Percentiles rank a stretch among this genome's conserved stretches.
Conservation (phyloP, 2,329 filamentous ascomycete genomes). For the Aspergillus sp. region DNA sequence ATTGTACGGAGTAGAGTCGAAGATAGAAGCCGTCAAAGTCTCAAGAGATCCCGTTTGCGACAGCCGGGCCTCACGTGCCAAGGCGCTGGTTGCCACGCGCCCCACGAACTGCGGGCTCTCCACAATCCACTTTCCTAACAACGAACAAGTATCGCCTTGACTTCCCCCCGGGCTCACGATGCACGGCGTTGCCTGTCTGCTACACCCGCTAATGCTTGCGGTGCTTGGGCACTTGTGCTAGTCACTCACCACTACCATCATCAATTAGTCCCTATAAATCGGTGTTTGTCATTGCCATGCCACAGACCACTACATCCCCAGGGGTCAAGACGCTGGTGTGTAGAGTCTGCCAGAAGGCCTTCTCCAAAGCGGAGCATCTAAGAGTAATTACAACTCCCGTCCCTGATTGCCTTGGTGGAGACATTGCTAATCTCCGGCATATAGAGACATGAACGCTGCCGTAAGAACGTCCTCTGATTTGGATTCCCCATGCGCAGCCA, state of each 20-base stretch:
- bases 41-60: neutral
- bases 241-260: neutral
- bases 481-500: slow-evolving; percentile 1
- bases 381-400: slow-evolving; percentile 28
- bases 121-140: neutral
- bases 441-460: slow-evolving; percentile 46
- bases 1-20: too few species aligned
- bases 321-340: slow-evolving; percentile 35
- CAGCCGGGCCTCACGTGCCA: slow-evolving; percentile 3
- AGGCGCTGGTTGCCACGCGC: slow-evolving; percentile 8
- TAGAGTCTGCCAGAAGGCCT: slow-evolving; percentile 41
- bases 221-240: neutral
- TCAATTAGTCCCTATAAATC: neutral
- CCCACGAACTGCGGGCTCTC: neutral
- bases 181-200: neutral
- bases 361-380: slow-evolving; percentile 44
- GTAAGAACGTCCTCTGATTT: slow-evolving; percentile 29
- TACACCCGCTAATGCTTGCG: neutral
- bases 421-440: slow-evolving; percentile 10
- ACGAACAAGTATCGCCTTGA: neutral
- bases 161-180: neutral
- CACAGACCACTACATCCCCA: slow-evolving; percentile 13
- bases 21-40: too few species aligned
- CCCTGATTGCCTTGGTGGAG: slow-evolving; percentile 13
- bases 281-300: slow-evolving; percentile 6